Base-by-base conservation (phyloP, 2,329 filamentous ascomycete species). In the Nigrograna mackinnonii region DNA sequence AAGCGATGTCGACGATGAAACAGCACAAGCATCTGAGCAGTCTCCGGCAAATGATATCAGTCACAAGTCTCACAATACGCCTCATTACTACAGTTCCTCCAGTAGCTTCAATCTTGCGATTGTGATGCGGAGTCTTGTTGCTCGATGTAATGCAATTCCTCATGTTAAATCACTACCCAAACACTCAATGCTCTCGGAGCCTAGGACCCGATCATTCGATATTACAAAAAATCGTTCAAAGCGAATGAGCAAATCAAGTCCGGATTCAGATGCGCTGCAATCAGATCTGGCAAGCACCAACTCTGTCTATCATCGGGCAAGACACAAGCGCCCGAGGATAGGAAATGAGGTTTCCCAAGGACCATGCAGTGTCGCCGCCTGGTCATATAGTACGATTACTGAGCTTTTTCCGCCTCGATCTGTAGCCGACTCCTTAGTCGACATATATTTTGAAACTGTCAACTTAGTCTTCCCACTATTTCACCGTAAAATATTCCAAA, bases 381-480 rank as follows among this genome's bases (percentile, higher is more conserved):
- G 18, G 9, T 14, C 16, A 9, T 41, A 43, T 12, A 35, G 30
- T 3, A 42, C 12, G 22, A 20, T 60, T 12, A 55, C 42, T 17
- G 51, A 55, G 20, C 57, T 41, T 53, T 46, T 75, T 12, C 72
- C 71, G 1, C 44, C 59, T 1, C 63, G 56, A 34, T 58, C 66
- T 3, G 57, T 67, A 16, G 63, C 70, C 3, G 70, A 74, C 42
- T 54, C 61, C 4, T 67, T 71, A 6, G 48, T 72, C 1, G 47
- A 63, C 1, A 67, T 70, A 3, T 75, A 67, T 49, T 75, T 75
- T 41, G 61, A 68, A 22, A 46, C 47, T 4, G 60, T 74, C 13
- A 70, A 74, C 43, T 60, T 64, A 1, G 62, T 64, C 35, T 66
- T 72, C 41, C 62, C 71, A 17, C 22, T 74, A 2, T 71, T 74